Evolutionary conservation across 129 eudicot species (phyloP), one percentile per base, ranked within the genome.

Genomic region (Gnaphalium uliginosum): DNA sequence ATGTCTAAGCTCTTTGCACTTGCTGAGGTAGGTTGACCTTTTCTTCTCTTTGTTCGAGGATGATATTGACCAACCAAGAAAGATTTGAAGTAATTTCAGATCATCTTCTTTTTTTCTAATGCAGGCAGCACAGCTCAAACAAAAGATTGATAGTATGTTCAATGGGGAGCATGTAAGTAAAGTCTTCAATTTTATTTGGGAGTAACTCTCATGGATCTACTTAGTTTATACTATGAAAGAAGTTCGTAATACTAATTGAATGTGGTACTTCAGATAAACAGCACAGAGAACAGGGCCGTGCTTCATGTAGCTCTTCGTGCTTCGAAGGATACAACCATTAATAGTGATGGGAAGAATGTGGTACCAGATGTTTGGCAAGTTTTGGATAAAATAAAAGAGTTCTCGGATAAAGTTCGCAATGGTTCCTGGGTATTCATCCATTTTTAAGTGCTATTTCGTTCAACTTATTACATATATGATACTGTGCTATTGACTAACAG

Each of bases 351-450:
- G 71, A 94, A 87, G 82, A 94, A 94, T 79, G 97, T 91, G 79
- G 99, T 94, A 67, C 97, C 99, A 50, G 97, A 94, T 79, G 97
- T 94, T 72, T 94, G 99, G 99, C 87, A 89, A 81, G 99, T 94
- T 46, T 75, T 94, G 80, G 99, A 94, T 77, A 91, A 94, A 83
- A 94, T 94, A 67, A 68, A 81, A 32, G 96, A 94, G 32, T 94
- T 94, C 76, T 91, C 99, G 3, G 97, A 94, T 71, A 94, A 82
- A 81, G 75, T 94, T 73, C 99, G 99, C 79, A 94, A 79, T 73
- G 99, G 94, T 82, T 88, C 96, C 23, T 94, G 99, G 99, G 99
- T 94, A 94, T 53, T 39, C 13, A 64, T 60, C 61, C 6, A 46
- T 27, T 32, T 61, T 72, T 54, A 29, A 27, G 27, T 22, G 46